Evolutionary conservation across 139 green algal genomes (phyloP).

Genomic region (Coelastrella sp.): DNA sequence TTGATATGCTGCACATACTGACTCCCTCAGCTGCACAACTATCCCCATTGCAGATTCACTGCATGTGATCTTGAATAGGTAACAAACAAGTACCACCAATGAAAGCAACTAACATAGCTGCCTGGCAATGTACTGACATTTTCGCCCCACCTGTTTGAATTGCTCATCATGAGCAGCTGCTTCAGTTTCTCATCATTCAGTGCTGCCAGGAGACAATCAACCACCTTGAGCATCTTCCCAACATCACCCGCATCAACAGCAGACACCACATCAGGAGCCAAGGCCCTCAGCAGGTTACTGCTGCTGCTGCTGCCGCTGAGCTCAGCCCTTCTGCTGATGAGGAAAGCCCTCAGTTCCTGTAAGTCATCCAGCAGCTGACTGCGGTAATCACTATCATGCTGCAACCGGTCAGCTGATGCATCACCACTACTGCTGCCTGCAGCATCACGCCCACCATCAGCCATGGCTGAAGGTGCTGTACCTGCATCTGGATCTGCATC

Average conservation of each 20-base stretch:
- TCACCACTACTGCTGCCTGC: not conserved
- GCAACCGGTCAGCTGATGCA: slow-evolving; percentile 40
- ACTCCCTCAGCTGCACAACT: not conserved
- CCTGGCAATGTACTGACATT: not conserved
- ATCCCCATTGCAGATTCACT: not conserved
- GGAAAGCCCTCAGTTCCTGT: slow-evolving; percentile 69
- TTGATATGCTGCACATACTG: not conserved
- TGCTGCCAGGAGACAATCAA: slow-evolving; percentile 42
- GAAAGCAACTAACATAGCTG: no score
- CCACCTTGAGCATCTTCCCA: slow-evolving; percentile 41
- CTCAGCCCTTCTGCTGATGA: slow-evolving; percentile 50
- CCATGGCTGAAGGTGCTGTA: not conserved
- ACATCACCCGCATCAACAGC: slow-evolving; percentile 48
- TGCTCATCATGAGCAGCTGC: slow-evolving; percentile 67
- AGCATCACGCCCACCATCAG: not conserved
- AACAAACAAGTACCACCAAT: no score
- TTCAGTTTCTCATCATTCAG: slow-evolving; percentile 54
- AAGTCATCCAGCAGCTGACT: slow-evolving; percentile 68
- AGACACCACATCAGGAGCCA: slow-evolving; percentile 51
- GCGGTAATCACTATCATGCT: slow-evolving; percentile 53
- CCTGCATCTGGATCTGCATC: not conserved
- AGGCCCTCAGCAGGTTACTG: slow-evolving; percentile 41
- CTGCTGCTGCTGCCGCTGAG: slow-evolving; percentile 32
- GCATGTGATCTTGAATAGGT: not conserved
- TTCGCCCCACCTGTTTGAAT: not conserved